Evolutionary conservation across 148 eudicot genomes (phyloP), one percentile per base, ranked within the genome.

Genomic region (Gaultheria prostrata): DNA sequence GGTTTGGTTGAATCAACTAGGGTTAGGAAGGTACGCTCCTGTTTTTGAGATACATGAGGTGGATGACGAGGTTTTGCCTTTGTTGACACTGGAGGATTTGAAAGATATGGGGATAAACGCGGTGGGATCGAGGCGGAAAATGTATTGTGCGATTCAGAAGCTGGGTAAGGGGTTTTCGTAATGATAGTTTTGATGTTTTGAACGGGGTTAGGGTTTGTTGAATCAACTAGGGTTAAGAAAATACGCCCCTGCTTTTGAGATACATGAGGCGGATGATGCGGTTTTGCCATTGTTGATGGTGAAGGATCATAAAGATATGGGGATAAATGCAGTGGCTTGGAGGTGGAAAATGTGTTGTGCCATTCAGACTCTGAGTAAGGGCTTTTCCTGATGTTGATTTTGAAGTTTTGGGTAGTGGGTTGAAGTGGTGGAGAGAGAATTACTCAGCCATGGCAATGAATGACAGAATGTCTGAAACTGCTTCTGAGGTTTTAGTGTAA

Each of bases 51-150:
- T 93, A 21, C 96, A 93, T 82, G 96, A 92, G 79, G 96, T 93
- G 48, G 94, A 93, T 80, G 94, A 92, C 15, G 94, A 92, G 86
- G 93, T 93, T 49, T 74, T 93, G 89, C 96, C 96, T 6, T 33
- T 91, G 92, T 67, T 93, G 70, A 93, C 96, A 30, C 86, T 91
- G 80, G 96, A 93, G 86, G 96, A 93, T 89, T 88, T 93, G 14
- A 93, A 90, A 82, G 96, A 93, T 85, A 93, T 93, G 96, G 94
- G 96, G 39, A 92, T 93, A 12, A 89, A 90, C 79, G 96, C 94
- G 0, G 96, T 93, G 67, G 96, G 96, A 1, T 90, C 96, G 0
- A 89, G 94, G 82, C 74, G 96, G 88, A 93, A 93, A 83, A 88
- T 92, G 88, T 93, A 51, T 70, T 87, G 84, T 61, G 92, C 93